Evolutionary conservation across 2,329 filamentous ascomycete species (phyloP), one percentile per base, ranked within the genome.

Genomic region (Aaosphaeria pasadenensis): DNA sequence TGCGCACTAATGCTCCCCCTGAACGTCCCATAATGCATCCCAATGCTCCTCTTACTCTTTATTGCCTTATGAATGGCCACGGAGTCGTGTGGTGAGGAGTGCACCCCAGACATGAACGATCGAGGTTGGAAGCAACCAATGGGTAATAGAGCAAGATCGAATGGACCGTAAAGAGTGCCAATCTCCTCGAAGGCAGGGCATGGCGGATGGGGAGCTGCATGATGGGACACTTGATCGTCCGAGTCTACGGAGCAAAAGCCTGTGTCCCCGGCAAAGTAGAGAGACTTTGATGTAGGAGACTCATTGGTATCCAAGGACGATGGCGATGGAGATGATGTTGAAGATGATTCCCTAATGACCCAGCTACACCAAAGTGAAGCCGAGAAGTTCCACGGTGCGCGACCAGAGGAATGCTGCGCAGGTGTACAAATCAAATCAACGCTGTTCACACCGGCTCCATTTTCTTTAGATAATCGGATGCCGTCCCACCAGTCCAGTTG

Each of bases 401-500:
- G 67, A 1, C 72, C 72, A 4, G 74, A 77, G 40, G 65, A 64
- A 56, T 80, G 77, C 50, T 80, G 77, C 1, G 73, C 67, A 2
- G 77, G 77, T 6, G 72, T 74, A 50, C 75, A 77, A 2, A 72
- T 67, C 30, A 79, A 46, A 2, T 66, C 64, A 4, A 75, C 59
- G n/a, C 54, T 68, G 9, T 28, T 17, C 24, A 11, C 24, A 9
- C 17, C 39, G 24, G 11, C 17, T 7, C 9, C 39, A 11, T 40
- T 60, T 9, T 63, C 49, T 5, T 69, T 58, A 6, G 58, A 52
- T 1, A 77, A 39, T 5, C 63, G 58, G 28, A 71, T 57, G n/a
- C 65, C 62, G 39, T 78, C 70, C 76, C 75, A 79, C 77, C 77
- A 79, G 54, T 80, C 77, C 38, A 74, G 52, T 46, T 79, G 75